These are phyloP conservation scores for Suillus subluteus DNA, from an alignment of 768 basidiomycete genomes.

Conservation along the genomic window DNA sequence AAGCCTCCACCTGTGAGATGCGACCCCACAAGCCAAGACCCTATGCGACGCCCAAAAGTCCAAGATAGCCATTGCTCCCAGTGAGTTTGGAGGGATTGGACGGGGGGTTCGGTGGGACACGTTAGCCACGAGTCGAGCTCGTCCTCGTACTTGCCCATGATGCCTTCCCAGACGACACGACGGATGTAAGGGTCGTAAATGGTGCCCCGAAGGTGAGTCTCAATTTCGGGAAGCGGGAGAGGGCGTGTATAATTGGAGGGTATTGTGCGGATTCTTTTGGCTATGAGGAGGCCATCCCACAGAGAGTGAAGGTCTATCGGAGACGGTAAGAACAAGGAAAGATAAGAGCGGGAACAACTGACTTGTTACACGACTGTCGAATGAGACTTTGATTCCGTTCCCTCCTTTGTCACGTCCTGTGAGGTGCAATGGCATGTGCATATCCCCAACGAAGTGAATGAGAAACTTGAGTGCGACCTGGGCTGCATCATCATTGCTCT, in stretches of 20 bases:
- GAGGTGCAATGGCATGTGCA: constrained; percentile 94
- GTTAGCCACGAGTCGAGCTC: constrained; percentile 65
- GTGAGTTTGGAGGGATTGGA: constrained; percentile 18
- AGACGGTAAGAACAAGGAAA: not conserved
- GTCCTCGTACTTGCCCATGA: constrained; percentile 66
- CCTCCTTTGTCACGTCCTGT: constrained; percentile 88
- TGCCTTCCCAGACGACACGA: constrained; percentile 84
- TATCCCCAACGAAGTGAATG: constrained; percentile 90
- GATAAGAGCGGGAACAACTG: constrained; percentile 30
- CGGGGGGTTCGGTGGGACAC: constrained; percentile 52
- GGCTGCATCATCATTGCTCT: constrained; percentile 40
- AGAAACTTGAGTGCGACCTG: constrained; percentile 91
- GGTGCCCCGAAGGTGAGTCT: constrained; percentile 67
- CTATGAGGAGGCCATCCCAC: constrained; percentile 86
- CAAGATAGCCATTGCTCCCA: constrained; percentile 36
- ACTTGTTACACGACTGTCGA: constrained; percentile 76
- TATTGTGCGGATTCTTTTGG: constrained; percentile 77
- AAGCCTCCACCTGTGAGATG: constrained; percentile 28
- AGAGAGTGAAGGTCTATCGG: constrained; percentile 76
- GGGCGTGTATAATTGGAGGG: constrained; percentile 77
- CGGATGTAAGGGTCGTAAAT: constrained; percentile 91
- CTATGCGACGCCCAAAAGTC: constrained; percentile 8
- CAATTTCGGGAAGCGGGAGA: constrained; percentile 68
- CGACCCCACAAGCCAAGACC: constrained; percentile 19
- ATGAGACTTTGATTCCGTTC: constrained; percentile 76